Base-by-base conservation (phyloP, 306 rosid species). In the Comarum palustre region DNA sequence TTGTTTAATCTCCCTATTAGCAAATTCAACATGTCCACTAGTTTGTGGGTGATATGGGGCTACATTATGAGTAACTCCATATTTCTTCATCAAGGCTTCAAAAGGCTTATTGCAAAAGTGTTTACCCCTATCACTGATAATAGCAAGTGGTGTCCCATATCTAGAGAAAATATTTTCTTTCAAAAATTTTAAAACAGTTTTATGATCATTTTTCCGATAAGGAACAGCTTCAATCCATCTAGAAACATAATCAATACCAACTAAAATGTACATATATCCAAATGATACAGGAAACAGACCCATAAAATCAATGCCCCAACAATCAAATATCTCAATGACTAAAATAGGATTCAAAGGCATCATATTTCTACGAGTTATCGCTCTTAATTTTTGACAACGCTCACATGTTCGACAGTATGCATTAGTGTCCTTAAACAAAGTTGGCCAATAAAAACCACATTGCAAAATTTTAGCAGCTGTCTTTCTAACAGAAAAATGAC, bases 31-130 rank as follows among this genome's bases (percentile, higher is more conserved):
- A 1, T 29, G 2, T 29, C 31, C 31, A 29, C 2, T 29, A 29
- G 31, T 29, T 2, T 29, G 31, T 29, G 31, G 31, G 31, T 29
- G 31, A 29, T 29, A 29, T 29, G 31, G 2, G 17, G 66, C 66
- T 0, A 61, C 24, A 8, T 29, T 47, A 11, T 68, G 45, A 15
- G 61, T 69, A 4, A 48, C n/a, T 24, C 43, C 61, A 69, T 46
- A 69, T 19, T 69, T 47, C 2, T 16, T 31, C 27, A 48, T 50
- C 12, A 69, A 19, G 11, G 43, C 29, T 3, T 48, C 61, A 31
- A 69, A 48, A 16, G 25, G 39, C 12, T 19, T 25, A 32, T 69
- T 69, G 29, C 73, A 69, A 31, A 69, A 69, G 36, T 34, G 58
- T 9, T 48, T 45, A 5, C 41, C 72, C 27, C 13, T 43, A 27